Base-by-base conservation (phyloP, 139 green algal species). In the Chlamydomonas sp. region DNA sequence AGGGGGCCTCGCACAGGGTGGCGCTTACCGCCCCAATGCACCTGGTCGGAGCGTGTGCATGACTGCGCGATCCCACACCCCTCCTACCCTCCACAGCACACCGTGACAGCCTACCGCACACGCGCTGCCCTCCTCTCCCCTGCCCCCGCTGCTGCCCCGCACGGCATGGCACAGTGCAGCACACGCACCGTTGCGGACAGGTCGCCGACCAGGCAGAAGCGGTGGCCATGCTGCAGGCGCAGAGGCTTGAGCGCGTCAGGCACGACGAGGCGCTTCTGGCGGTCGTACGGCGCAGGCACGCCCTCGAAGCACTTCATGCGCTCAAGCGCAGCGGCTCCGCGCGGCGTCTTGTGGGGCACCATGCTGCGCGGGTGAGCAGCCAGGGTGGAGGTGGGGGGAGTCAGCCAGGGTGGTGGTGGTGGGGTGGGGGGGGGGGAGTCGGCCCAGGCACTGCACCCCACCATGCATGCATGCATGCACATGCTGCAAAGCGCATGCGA, bases 301-400 rank as follows among this genome's bases (percentile, higher is more conserved):
- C 95, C 95, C 87, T 99, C 95, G 72, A 93, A 99, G 34, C 28
- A 71, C 90, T 97, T 97, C 28, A 99, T 77, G 63, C 95, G 83
- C 73, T 96, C 92, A 79, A 99, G 75, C n/a, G 95, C 95, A 22
- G 85, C 89, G 31, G 83, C 87, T 48, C 95, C 95, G 62, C 95
- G 88, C 58, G 84, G 63, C 30, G 90, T 97, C 91, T 99, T 99
- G 88, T 99, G 92, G 13, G 95, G 95, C 26, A 99, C 73, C 95
- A 99, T 99, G 47, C 94, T 91, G 83, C 49, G 70, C 37, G 34
- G 26, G 22, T 3, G 59, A n/a, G 2, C 48, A 31, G n/a, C 8
- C 1, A n/a, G n/a, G n/a, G n/a, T n/a, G n/a, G n/a, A 20, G 13
- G 43, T 20, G 43, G 13, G 43, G 43, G 43, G 43, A 20, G 43